Evolutionary conservation across 768 basidiomycete genomes (phyloP).

Genomic region (Tricholoma matsutake): DNA sequence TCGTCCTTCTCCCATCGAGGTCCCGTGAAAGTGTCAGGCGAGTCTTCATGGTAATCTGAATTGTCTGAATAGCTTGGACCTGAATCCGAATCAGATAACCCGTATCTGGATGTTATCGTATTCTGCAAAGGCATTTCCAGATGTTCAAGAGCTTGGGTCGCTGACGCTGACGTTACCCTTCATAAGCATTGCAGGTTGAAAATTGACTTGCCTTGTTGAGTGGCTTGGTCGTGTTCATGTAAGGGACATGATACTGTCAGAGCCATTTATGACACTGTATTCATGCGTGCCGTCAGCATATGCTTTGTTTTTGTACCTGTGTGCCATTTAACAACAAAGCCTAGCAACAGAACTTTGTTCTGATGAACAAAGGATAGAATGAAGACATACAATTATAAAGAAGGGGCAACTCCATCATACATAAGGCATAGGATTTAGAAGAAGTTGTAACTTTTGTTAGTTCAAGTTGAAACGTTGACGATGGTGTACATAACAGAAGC

Average conservation of each 20-base stretch:
- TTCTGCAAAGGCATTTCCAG: not conserved
- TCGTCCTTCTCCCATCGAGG: not conserved
- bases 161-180: not conserved
- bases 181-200: not conserved
- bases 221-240: not conserved
- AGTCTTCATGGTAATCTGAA: not conserved
- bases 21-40: not conserved
- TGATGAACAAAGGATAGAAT: not conserved
- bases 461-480: not conserved
- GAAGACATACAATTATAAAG: not conserved
- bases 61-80: not conserved
- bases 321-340: not conserved
- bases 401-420: not conserved
- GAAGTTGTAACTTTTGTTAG: not conserved
- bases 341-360: not conserved
- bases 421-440: not conserved
- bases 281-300: not conserved
- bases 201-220: not conserved
- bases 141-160: not conserved
- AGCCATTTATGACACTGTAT: not conserved
- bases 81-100: not conserved
- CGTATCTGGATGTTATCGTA: not conserved
- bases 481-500: not conserved
- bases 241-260: not conserved
- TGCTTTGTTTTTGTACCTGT: not conserved